Conservation (phyloP, 371 early-diverging fungal genomes). For the Rhizopus delemar region DNA sequence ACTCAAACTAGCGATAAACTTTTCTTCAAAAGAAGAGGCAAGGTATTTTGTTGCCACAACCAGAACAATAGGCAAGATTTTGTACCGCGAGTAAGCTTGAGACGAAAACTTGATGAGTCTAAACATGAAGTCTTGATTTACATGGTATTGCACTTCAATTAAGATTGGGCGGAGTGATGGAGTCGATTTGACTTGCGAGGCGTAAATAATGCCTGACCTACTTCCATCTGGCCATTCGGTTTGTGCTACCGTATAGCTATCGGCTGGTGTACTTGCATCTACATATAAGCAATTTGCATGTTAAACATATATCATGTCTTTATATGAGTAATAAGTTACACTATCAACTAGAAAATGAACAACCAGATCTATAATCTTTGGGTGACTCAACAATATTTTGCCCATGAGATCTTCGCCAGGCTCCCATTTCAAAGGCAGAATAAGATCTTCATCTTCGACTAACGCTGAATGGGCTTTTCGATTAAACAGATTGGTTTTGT, state of each 20-base stretch:
- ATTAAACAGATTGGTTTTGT: neutral
- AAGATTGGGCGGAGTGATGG: constrained; percentile 2
- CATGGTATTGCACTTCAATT: constrained; percentile 13
- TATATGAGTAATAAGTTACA: constrained; percentile 15
- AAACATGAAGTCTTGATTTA: constrained; percentile 11
- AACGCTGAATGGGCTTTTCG: constrained; percentile 7
- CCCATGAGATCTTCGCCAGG: constrained; percentile 19
- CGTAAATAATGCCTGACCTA: too few species aligned
- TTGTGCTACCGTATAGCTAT: constrained; percentile 12
- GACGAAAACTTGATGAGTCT: constrained; percentile 9
- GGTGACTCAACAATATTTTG: constrained; percentile 18
- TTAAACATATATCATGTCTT: constrained; percentile 16
- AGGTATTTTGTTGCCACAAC: constrained; percentile 15
- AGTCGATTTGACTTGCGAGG: too few species aligned
- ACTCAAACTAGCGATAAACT: constrained; percentile 9
- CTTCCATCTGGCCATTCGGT: too few species aligned
- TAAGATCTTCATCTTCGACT: constrained; percentile 9
- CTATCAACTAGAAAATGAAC: constrained; percentile 20
- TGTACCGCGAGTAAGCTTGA: constrained; percentile 16
- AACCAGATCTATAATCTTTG: constrained; percentile 21
- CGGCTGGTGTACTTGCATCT: constrained; percentile 14
- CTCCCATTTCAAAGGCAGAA: constrained; percentile 21
- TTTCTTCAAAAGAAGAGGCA: constrained; percentile 13
- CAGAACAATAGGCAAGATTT: constrained; percentile 16
- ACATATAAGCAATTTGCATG: constrained; percentile 5